A percentile compares a stretch with the other conserved stretches of the same genome.
Evolutionary conservation across 106 monocot genomes (phyloP).

Genomic region (Phalaenopsis aphrodite): DNA sequence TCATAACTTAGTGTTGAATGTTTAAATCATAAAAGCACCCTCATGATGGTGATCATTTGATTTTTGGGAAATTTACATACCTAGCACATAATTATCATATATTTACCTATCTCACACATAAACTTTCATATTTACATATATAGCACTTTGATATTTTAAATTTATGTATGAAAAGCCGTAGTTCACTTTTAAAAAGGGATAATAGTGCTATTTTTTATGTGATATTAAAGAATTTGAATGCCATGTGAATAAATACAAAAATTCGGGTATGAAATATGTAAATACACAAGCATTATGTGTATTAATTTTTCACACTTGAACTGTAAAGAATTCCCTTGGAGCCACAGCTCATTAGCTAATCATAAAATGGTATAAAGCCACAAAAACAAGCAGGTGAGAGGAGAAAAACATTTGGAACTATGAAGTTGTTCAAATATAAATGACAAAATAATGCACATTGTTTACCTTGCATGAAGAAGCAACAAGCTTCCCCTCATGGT

Average conservation of each 20-base stretch:
- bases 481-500: conserved; percentile 67
- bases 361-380: neutral
- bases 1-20: neutral
- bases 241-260: too few relatives aligned
- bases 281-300: too few relatives aligned
- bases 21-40: neutral
- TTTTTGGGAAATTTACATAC: neutral
- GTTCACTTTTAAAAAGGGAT: too few relatives aligned
- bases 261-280: too few relatives aligned
- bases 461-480: conserved; percentile 97
- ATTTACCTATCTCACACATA: too few relatives aligned
- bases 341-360: neutral
- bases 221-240: too few relatives aligned
- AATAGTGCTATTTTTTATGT: too few relatives aligned
- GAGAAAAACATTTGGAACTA: neutral
- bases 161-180: too few relatives aligned
- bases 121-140: too few relatives aligned
- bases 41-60: neutral
- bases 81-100: too few relatives aligned
- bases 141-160: too few relatives aligned
- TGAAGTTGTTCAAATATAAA: neutral
- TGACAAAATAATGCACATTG: neutral
- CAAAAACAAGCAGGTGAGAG: neutral
- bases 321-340: neutral
- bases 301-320: neutral